Evolutionary conservation across 176 grass and related monocot genomes (phyloP).

Genomic region (Rhynchospora pubera): DNA sequence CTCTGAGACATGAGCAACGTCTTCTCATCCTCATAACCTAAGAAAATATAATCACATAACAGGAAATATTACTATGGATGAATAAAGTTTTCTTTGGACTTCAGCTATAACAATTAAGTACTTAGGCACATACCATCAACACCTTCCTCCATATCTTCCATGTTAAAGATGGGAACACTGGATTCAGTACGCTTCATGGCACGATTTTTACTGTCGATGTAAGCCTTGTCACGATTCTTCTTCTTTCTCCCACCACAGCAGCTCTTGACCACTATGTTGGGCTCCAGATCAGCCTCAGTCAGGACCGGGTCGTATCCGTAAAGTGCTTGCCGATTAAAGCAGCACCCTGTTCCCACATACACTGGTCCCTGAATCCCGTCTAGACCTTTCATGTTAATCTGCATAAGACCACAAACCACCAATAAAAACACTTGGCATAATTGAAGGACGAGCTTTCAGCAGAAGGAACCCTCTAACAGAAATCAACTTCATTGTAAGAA

Average conservation of each 20-base stretch:
- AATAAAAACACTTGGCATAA: background rate
- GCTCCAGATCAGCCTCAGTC: conserved; percentile 94
- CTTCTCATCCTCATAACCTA: conserved; percentile 95
- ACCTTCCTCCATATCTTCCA: conserved; percentile 99
- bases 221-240: conserved; percentile 63
- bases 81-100: conserved; percentile 5
- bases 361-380: conserved; percentile 93
- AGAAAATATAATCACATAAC: background rate
- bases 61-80: background rate
- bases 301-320: conserved; percentile 92
- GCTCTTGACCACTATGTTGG: conserved; percentile 85
- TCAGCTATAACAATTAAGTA: background rate
- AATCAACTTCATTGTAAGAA: background rate
- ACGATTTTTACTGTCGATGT: conserved; percentile 86
- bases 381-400: conserved; percentile 97
- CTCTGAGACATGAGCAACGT: conserved; percentile 92
- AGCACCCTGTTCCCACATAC: conserved; percentile 86
- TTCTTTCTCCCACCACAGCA: conserved; percentile 98
- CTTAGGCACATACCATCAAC: conserved; percentile 62
- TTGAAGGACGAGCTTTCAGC: background rate
- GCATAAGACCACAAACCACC: conserved; percentile 25
- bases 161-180: conserved; percentile 97
- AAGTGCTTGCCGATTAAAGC: conserved; percentile 84
- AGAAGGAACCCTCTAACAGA: conserved; percentile 1
- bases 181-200: conserved; percentile 98